phyloP scores from a whole-genome alignment of 495 filamentous ascomycete genomes.

The Penicillium chermesinum region DNA sequence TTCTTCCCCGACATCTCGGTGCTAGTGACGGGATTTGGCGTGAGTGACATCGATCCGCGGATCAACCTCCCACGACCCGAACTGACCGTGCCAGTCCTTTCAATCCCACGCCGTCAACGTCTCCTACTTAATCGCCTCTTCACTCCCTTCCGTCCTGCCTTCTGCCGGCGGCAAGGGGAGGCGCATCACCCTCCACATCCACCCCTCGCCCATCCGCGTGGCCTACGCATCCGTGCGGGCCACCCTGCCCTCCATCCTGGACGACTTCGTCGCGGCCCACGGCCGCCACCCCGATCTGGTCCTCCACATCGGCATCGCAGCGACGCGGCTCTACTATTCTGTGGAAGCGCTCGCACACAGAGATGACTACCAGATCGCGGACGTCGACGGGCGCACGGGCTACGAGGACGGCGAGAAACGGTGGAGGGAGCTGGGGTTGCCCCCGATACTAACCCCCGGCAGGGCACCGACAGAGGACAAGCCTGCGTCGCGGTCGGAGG shows the following conservation, averaged over 20 bases:
- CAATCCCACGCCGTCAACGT: slow-evolving; percentile 63
- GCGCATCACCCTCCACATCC: slow-evolving; percentile 57
- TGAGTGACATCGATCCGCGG: slow-evolving; percentile 41
- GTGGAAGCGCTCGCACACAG: slow-evolving; percentile 67
- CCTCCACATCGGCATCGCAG: slow-evolving; percentile 79
- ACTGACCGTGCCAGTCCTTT: slow-evolving; percentile 52
- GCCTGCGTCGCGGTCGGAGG: background rate
- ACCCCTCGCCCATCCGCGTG: slow-evolving; percentile 63
- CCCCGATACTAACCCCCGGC: slow-evolving; percentile 31
- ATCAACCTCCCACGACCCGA: slow-evolving; percentile 6
- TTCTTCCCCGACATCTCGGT: slow-evolving; percentile 52
- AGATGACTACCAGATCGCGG: slow-evolving; percentile 66
- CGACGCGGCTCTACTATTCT: slow-evolving; percentile 60
- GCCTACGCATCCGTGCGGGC: slow-evolving; percentile 60
- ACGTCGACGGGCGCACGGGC: slow-evolving; percentile 58
- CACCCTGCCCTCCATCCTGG: slow-evolving; percentile 54
- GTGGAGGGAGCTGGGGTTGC: slow-evolving; percentile 41
- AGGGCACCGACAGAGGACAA: slow-evolving; percentile 6
- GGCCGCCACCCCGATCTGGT: slow-evolving; percentile 55
- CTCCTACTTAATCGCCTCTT: slow-evolving; percentile 63
- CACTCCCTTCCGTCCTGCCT: slow-evolving; percentile 32
- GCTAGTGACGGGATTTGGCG: slow-evolving; percentile 68
- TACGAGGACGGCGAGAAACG: slow-evolving; percentile 46
- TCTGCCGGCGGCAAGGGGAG: slow-evolving; percentile 32
- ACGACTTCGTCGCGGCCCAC: slow-evolving; percentile 30